Conservation (phyloP, 2,329 filamentous ascomycete genomes). For the Bisporella sp. region DNA sequence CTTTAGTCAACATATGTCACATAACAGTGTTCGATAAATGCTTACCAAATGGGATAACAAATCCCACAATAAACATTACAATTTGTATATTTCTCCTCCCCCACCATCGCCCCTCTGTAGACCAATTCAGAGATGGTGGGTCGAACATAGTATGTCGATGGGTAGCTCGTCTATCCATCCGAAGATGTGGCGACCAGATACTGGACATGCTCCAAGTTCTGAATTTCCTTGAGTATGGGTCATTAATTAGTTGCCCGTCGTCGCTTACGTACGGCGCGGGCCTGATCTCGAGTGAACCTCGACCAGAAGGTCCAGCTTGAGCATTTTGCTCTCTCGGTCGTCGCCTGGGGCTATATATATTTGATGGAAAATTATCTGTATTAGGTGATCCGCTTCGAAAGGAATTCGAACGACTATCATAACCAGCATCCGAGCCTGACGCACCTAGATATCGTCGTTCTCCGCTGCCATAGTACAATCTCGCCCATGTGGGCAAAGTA, state of each 20-base stretch:
- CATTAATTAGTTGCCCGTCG: slow-evolving; percentile 9
- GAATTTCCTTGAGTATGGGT: slow-evolving; percentile 13
- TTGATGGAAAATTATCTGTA: slow-evolving; percentile 39
- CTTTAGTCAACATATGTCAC: neutral
- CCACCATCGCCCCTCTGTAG: slow-evolving; percentile 50
- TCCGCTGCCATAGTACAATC: slow-evolving; percentile 65
- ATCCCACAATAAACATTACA: slow-evolving; percentile 67
- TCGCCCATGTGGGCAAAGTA: slow-evolving; percentile 39
- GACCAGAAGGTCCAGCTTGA: slow-evolving; percentile 21
- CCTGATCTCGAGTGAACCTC: slow-evolving; percentile 38
- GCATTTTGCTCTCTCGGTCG: slow-evolving; percentile 34
- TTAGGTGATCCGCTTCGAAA: slow-evolving; percentile 41
- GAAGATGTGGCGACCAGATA: slow-evolving; percentile 69
- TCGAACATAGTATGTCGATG: slow-evolving; percentile 59
- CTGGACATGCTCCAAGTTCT: slow-evolving; percentile 50
- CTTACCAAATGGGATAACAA: slow-evolving; percentile 68
- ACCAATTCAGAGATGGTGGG: slow-evolving; percentile 63
- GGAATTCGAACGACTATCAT: slow-evolving; percentile 41
- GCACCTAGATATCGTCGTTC: slow-evolving; percentile 45
- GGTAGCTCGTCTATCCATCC: slow-evolving; percentile 50
- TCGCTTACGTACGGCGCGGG: slow-evolving; percentile 21
- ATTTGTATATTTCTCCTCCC: slow-evolving; percentile 69
- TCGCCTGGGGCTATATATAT: slow-evolving; percentile 39
- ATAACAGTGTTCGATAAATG: slow-evolving; percentile 15
- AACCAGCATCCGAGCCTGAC: slow-evolving; percentile 25